A percentile compares a stretch with the other conserved stretches of the same genome.
phyloP scores from a whole-genome alignment of 768 basidiomycete species.

The Infundibulicybe gibba region DNA sequence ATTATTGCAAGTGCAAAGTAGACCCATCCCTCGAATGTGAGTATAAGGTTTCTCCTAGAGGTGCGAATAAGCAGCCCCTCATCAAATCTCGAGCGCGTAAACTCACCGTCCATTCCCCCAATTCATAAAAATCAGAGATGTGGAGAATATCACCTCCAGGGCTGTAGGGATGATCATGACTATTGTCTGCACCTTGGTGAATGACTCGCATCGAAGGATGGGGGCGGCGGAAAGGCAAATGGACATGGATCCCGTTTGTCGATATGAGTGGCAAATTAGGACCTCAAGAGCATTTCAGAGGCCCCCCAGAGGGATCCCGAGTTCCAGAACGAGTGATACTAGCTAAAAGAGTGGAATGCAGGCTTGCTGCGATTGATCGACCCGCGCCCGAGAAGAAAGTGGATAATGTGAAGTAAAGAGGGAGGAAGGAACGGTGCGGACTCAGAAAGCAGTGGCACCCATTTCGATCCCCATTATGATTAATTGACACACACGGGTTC shows the following conservation, averaged over 20 bases:
- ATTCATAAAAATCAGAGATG: constrained; percentile 47
- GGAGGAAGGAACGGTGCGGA: background rate
- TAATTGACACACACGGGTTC: no score
- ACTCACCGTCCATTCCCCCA: constrained; percentile 48
- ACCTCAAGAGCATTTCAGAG: constrained; percentile 29
- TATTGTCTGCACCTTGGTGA: constrained; percentile 41
- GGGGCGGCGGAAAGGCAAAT: constrained; percentile 68
- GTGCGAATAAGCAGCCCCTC: constrained; percentile 1
- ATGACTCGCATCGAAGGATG: constrained; percentile 66
- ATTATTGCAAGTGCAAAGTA: constrained; percentile 58
- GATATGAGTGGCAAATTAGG: background rate
- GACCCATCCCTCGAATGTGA: constrained; percentile 58
- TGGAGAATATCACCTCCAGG: constrained; percentile 58
- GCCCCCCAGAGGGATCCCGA: constrained; percentile 16
- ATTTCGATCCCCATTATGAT: no score
- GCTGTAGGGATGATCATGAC: constrained; percentile 59
- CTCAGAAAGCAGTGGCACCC: no score
- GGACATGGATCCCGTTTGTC: constrained; percentile 44
- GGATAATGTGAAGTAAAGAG: constrained; percentile 3
- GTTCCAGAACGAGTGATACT: constrained; percentile 3
- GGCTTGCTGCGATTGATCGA: constrained; percentile 34
- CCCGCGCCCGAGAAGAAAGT: constrained; percentile 15
- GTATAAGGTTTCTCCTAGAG: constrained; percentile 49
- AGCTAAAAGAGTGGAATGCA: constrained; percentile 44
- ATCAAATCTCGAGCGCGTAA: background rate